Evolutionary conservation across 257 asterid species (phyloP), one percentile per base, ranked within the genome.

Genomic region (Ligustrum vulgare): DNA sequence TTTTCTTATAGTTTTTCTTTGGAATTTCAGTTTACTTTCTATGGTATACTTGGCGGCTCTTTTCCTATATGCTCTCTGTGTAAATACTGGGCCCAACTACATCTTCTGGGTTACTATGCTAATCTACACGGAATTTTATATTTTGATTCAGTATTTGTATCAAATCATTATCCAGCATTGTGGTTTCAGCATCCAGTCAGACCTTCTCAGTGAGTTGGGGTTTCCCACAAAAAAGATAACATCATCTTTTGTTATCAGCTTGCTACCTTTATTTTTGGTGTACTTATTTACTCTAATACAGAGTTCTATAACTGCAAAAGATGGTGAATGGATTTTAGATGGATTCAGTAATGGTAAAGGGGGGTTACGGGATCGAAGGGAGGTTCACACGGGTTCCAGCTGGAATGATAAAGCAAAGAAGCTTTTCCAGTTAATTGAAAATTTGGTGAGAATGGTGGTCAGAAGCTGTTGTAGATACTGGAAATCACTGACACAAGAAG

Each of bases 1-100:
- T 83, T 95, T 95, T 72, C 75, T 95, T 80, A 82, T 95, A 63
- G 96, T 91, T 63, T 95, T 83, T 56, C 94, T 95, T 63, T 95
- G 99, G 99, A 95, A 93, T 79, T 95, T 95, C 87, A 93, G 99
- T 85, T 89, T 95, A 91, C 97, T 95, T 73, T 93, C 99, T 35
- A 84, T 90, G 94, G 97, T 91, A 74, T 95, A 95, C 86, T 83
- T 95, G 86, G 93, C 84, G 20, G 95, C 90, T 75, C 90, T 95
- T 37, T 95, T 91, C 87, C 84, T 95, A 56, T 95, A 87, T 77
- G 98, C 99, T 73, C 92, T 95, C 33, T 95, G 99, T 47, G 99
- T 87, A 77, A 93, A 95, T 75, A 93, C 99, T 22, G 97, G 99
- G 43, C 99, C 99, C 56, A 90, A 76, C 84, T 91, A 87, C 83